Evolutionary conservation across 2,329 filamentous ascomycete species (phyloP).

Genomic region (Sporothrix mexicana): DNA sequence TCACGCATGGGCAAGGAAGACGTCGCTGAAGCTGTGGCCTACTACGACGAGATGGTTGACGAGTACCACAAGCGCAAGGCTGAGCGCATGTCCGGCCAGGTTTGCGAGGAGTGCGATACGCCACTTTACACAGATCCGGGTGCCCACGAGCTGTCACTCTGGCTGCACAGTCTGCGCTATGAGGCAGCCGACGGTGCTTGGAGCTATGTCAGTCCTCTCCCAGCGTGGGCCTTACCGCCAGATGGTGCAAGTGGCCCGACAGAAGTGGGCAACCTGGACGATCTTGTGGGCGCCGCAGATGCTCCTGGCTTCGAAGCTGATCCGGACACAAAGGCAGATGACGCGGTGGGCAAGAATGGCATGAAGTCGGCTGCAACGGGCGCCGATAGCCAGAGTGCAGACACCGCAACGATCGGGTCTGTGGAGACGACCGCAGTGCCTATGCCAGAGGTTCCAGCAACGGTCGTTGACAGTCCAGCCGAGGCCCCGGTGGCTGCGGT

Average conservation of each 20-base stretch:
- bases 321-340: conserved; percentile 27
- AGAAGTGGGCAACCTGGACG: conserved; percentile 66
- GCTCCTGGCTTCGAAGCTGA: conserved; percentile 39
- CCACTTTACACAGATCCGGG: conserved; percentile 93
- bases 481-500: not conserved
- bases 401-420: not conserved
- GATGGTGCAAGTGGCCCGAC: conserved; percentile 72
- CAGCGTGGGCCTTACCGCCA: conserved; percentile 85
- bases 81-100: conserved; percentile 87
- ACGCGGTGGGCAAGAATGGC: conserved; percentile 4
- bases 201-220: conserved; percentile 85
- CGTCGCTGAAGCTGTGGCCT: conserved; percentile 85
- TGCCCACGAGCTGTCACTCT: conserved; percentile 86
- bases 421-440: not conserved
- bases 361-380: not conserved
- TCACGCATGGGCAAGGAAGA: conserved; percentile 94
- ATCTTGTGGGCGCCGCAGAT: conserved; percentile 60
- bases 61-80: conserved; percentile 88
- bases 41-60: conserved; percentile 92
- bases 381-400: not conserved
- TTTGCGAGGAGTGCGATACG: conserved; percentile 82
- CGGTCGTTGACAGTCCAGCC: not conserved
- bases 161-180: conserved; percentile 90
- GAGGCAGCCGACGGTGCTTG: conserved; percentile 82
- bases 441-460: not conserved